Evolutionary conservation across 306 rosid species (phyloP), one percentile per base, ranked within the genome.

Genomic region (Cucurbita moschata): DNA sequence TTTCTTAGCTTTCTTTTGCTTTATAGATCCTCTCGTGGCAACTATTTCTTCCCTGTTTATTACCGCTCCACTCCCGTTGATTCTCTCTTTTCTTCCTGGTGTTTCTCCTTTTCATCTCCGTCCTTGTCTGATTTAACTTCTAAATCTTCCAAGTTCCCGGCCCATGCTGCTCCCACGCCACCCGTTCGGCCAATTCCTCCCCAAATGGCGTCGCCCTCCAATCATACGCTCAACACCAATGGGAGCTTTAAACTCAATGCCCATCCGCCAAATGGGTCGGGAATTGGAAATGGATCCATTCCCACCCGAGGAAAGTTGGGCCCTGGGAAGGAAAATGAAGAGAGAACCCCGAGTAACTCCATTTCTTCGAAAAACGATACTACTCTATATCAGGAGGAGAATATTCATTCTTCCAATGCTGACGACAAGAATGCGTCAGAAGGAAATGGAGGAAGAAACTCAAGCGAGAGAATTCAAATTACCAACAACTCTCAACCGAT

Each of bases 1-100:
- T 46, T 89, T 56, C 69, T 88, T 26, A 75, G 80, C 19, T 40
- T 87, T 12, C 71, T 86, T 30, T 83, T 80, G 4, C 82, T 91
- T 15, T 79, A 75, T 53, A 66, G 51, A 26, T 87, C 88, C 4
- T 58, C 90, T 51, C n/a, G 5, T 49, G 13, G 7, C n/a, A 12
- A 49, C 11, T 12, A 5, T 49, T 49, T 49, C 53, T 49, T 49
- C n/a, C 1, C 14, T 1, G 13, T 49, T 13, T 13, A 13, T 11
- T 12, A 49, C 72, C 60, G 49, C 43, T 54, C 56, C 52, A 38
- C 51, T 62, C 21, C 56, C 64, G 52, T 62, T 1, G 79, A 84
- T 62, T 79, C 87, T 11, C 81, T 83, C 0, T 73, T 81, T 57
- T 60, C 71, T 56, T 61, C 80, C 6, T 80, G 80, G 88, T 81